phyloP scores from a whole-genome alignment of 441 rosid genomes.

The Breynia disticha region DNA sequence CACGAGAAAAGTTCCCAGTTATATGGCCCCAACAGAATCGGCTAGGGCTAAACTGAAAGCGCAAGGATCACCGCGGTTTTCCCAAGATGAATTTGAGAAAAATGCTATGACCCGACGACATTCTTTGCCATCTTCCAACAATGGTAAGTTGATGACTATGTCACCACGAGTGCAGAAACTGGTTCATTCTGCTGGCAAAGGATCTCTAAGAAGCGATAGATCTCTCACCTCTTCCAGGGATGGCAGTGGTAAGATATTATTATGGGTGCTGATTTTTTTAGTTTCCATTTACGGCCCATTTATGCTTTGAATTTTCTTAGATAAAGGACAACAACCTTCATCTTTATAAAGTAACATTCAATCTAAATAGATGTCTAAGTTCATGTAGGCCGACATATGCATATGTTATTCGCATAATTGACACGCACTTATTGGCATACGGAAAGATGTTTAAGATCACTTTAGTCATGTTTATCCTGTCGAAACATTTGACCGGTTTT shows the following conservation, averaged over 20 bases:
- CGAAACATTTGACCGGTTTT: too few species aligned
- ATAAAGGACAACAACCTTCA: too few species aligned
- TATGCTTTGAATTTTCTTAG: too few species aligned
- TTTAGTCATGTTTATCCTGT: too few species aligned
- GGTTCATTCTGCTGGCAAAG: conserved; percentile 14
- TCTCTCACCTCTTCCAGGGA: conserved; percentile 35
- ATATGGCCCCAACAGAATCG: conserved; percentile 66
- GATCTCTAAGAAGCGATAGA: conserved; percentile 15
- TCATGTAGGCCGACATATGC: neutral
- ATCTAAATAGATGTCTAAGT: too few species aligned
- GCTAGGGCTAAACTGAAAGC: conserved; percentile 42
- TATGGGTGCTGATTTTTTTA: neutral
- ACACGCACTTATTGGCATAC: neutral
- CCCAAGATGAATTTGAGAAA: conserved; percentile 34
- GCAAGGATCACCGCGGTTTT: conserved; percentile 50
- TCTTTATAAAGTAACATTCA: too few species aligned
- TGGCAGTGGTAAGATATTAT: conserved; percentile 38
- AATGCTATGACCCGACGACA: conserved; percentile 39
- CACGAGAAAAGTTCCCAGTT: conserved; percentile 53
- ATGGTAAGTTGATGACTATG: conserved; percentile 31
- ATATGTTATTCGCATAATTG: neutral
- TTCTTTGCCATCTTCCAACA: conserved; percentile 59
- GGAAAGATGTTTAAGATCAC: too few species aligned
- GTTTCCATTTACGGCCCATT: conserved; percentile 1
- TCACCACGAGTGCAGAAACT: conserved; percentile 51